Conservation (phyloP, 306 rosid species). For the Aeschynomene evenia region DNA sequence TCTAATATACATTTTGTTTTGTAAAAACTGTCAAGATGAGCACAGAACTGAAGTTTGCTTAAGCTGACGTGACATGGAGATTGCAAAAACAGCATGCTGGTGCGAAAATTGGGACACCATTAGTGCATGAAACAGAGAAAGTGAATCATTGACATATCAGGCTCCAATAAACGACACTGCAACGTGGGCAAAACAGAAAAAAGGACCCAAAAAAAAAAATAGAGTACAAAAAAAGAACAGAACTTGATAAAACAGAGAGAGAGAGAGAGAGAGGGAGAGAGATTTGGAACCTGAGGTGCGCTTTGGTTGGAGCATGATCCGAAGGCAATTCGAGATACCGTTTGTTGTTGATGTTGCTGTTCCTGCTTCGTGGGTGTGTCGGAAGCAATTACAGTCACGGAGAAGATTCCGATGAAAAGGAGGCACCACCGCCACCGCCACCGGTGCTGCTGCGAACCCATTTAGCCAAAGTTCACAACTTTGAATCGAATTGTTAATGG, state of each 20-base stretch:
- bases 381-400: slow-evolving; percentile 30
- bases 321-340: slow-evolving; percentile 69
- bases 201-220: not conserved
- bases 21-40: not conserved
- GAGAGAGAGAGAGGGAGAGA: not conserved
- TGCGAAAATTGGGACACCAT: slow-evolving; percentile 28
- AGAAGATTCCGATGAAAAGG: slow-evolving; percentile 27
- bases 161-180: slow-evolving; percentile 12
- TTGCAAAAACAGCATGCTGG: not conserved
- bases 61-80: slow-evolving; percentile 26
- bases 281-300: slow-evolving; percentile 57
- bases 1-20: too few species aligned
- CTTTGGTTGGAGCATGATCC: slow-evolving; percentile 82
- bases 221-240: not conserved
- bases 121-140: slow-evolving; percentile 28
- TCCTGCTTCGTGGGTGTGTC: slow-evolving; percentile 31
- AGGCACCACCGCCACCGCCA: slow-evolving; percentile 32
- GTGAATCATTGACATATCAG: slow-evolving; percentile 18
- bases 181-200: not conserved
- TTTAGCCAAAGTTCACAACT: slow-evolving; percentile 8
- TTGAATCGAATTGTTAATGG: slow-evolving; percentile 13
- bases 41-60: slow-evolving; percentile 26
- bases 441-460: slow-evolving; percentile 37
- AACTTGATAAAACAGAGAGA: not conserved
- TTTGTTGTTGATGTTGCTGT: slow-evolving; percentile 10